Evolutionary conservation across 2,329 filamentous ascomycete species (phyloP), one percentile per base, ranked within the genome.

Genomic region (Hypoxylon sp.): DNA sequence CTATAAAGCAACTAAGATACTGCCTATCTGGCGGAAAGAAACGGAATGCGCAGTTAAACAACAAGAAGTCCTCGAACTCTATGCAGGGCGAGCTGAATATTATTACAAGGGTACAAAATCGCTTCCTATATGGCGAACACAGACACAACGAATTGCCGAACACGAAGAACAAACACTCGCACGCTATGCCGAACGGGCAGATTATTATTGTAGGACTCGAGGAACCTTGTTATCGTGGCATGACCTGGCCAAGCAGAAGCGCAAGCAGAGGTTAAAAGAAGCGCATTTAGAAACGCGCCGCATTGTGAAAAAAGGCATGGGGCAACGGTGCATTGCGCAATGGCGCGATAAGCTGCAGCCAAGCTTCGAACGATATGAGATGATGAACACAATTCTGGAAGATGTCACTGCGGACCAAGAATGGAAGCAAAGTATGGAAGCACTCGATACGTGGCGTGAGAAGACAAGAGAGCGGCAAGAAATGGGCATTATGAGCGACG

Each of bases 251-350:
- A 77, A 76, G 52, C 55, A 75, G 63, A 76, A 59, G 51, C 76
- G 76, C n/a, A 79, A 76, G 63, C 65, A 74, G 37, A 75, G 70
- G 44, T 63, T 79, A 13, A 77, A 70, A 54, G 75, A 78, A 29
- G 76, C 77, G 6, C 73, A 79, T 66, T 53, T 78, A 42, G 77
- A 78, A 66, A 76, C 76, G 14, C 77, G 77, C 22, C 77, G 77
- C 13, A 67, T 73, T 57, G 77, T 79, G 24, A 79, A 78, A 70
- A 78, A 72, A 63, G 73, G 73, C 3, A 78, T 78, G 76, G 77
- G 77, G 9, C 70, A 71, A 24, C 76, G 75, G 14, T 77, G 74
- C 29, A 66, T 79, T 24, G 71, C 63, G 22, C 63, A 72, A 59
- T 79, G 77, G 77, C 76, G 75, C 5, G 63, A 70, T 42, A 69